Evolutionary conservation across 2,329 filamentous ascomycete genomes (phyloP).

Genomic region (Hysterium pulicare): DNA sequence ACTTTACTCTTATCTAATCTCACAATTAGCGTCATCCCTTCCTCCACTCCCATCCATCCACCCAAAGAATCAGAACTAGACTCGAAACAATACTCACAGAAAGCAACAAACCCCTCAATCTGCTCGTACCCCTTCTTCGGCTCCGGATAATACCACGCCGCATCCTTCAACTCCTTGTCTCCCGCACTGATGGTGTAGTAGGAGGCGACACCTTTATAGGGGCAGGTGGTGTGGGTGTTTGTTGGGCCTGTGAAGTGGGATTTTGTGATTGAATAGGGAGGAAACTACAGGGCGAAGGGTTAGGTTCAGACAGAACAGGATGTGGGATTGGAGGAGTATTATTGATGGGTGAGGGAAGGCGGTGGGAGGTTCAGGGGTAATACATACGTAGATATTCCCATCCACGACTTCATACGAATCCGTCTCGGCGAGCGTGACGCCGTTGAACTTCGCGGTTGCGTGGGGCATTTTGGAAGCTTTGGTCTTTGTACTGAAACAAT

Average conservation of each 20-base stretch:
- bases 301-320: too few relatives aligned
- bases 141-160: slow-evolving; percentile 58
- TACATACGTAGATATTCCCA: slow-evolving; percentile 53
- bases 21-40: not conserved
- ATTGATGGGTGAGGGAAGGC: not conserved
- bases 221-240: slow-evolving; percentile 49
- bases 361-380: not conserved
- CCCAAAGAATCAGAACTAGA: too few relatives aligned
- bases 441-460: slow-evolving; percentile 50
- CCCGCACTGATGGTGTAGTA: slow-evolving; percentile 55
- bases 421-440: slow-evolving; percentile 49
- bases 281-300: too few relatives aligned
- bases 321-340: not conserved
- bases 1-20: slow-evolving; percentile 1
- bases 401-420: slow-evolving; percentile 55
- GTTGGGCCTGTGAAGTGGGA: slow-evolving; percentile 45
- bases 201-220: slow-evolving; percentile 57
- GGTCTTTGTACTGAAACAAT: not conserved
- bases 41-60: not conserved
- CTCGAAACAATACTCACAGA: slow-evolving; percentile 47
- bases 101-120: slow-evolving; percentile 57
- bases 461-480: slow-evolving; percentile 20
- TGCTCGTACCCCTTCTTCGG: slow-evolving; percentile 48
- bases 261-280: slow-evolving; percentile 44
- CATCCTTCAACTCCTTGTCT: slow-evolving; percentile 49